These are phyloP conservation scores for Candida pini DNA, from an alignment of 805 yeast genomes.

Conservation along the genomic window DNA sequence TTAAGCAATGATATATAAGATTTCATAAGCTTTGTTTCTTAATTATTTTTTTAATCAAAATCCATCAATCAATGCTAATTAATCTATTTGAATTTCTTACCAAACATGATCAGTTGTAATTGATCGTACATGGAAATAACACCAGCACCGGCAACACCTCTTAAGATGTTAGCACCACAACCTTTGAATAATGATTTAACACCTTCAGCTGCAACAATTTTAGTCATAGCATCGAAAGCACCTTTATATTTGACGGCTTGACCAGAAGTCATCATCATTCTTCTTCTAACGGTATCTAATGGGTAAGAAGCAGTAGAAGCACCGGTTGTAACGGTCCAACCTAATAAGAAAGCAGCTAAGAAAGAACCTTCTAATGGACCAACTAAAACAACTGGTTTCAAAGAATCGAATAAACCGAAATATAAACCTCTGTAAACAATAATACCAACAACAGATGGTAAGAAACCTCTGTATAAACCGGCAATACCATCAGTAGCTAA, in stretches of 20 bases:
- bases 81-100: slow-evolving; percentile 82
- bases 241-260: slow-evolving; percentile 95
- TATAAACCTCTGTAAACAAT: slow-evolving; percentile 98
- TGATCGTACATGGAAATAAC: slow-evolving; percentile 97
- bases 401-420: slow-evolving; percentile 96
- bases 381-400: slow-evolving; percentile 89
- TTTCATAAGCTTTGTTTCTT: neutral
- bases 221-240: slow-evolving; percentile 87
- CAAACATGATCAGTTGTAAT: slow-evolving; percentile 89
- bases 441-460: slow-evolving; percentile 96
- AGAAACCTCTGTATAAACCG: slow-evolving; percentile 99
- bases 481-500: slow-evolving; percentile 94
- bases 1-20: neutral
- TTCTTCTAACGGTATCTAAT: slow-evolving; percentile 98
- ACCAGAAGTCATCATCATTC: slow-evolving; percentile 99
- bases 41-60: too few relatives aligned
- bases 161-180: slow-evolving; percentile 98
- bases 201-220: slow-evolving; percentile 97
- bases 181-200: slow-evolving; percentile 91
- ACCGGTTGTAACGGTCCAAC: slow-evolving; percentile 98
- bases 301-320: slow-evolving; percentile 99
- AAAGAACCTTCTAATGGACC: slow-evolving; percentile 93
- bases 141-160: slow-evolving; percentile 99
- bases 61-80: too few relatives aligned
- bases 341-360: slow-evolving; percentile 92